Evolutionary conservation across 768 basidiomycete genomes (phyloP), one percentile per base, ranked within the genome.

Genomic region (Nidula microcarpa): DNA sequence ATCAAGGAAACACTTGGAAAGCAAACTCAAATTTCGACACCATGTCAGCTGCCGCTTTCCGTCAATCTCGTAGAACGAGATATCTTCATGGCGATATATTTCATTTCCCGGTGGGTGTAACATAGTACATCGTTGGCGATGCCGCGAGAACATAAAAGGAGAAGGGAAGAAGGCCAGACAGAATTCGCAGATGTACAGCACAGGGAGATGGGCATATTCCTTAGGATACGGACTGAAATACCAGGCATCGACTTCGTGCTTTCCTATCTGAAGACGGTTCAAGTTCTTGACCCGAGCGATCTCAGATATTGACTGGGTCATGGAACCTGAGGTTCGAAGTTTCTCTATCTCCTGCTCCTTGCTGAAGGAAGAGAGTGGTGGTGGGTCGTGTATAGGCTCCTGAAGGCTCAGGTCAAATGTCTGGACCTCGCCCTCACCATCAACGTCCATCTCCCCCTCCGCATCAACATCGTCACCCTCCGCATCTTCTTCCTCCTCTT

Each of bases 261-360:
- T 85, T 53, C 97, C 97, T 56, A 99, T 98, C 68, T 96, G 94
- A 32, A 99, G 81, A 54, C 91, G 86, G 69, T 98, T 97, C 60
- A 99, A 80, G 68, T 99, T 99, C 78, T 98, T 98, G 63, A 99
- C 97, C 50, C 97, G 87, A 14, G 96, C 90, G 61, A 99, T 89
- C 74, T 99, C 97, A 49, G 94, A 96, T 55, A 98, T 91, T 47
- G 92, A 93, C 71, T 99, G 97, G 4, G 97, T 98, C 95, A 99
- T 98, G 33, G 94, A 98, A 9, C 97, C 97, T 9, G 93, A 93
- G 14, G 94, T 96, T 17, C 97, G 89, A 13, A 98, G 82, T 70
- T 98, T 98, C 75, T 98, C 96, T 62, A 98, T 98, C 69, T 99
- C 97, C 71, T 96, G 89, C 69, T 97, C 91, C 71, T 99, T 99